Conservation (phyloP, 139 green algal genomes). For the Yamagishiella unicocca region DNA sequence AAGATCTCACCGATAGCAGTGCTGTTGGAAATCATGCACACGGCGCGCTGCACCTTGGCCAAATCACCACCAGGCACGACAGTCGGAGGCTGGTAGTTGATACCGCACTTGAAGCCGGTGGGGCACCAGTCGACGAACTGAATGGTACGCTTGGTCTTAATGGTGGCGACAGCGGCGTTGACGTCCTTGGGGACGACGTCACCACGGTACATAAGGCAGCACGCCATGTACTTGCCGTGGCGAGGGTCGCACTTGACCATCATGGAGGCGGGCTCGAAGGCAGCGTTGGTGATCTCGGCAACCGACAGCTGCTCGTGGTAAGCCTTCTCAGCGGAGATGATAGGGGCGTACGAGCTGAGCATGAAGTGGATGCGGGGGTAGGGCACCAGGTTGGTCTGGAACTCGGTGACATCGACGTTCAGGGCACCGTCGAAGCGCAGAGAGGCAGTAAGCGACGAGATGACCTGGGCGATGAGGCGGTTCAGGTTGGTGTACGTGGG, state of each 20-base stretch:
- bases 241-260: conserved; percentile 99
- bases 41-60: conserved; percentile 99
- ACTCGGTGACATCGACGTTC: conserved; percentile 98
- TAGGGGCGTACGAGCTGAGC: conserved; percentile 96
- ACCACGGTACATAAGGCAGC: conserved; percentile 99
- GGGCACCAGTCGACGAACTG: conserved; percentile 99
- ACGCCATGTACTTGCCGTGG: conserved; percentile 99
- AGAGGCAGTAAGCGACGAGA: conserved; percentile 96
- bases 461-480: conserved; percentile 91
- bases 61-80: conserved; percentile 98
- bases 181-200: conserved; percentile 99
- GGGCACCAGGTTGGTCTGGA: conserved; percentile 99
- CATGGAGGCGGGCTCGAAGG: conserved; percentile 96
- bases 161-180: conserved; percentile 95
- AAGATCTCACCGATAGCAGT: conserved; percentile 99
- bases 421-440: conserved; percentile 96
- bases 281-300: conserved; percentile 97
- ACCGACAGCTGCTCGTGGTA: conserved; percentile 99
- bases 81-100: conserved; percentile 99
- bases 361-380: conserved; percentile 99
- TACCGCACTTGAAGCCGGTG: conserved; percentile 99
- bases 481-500: conserved; percentile 99
- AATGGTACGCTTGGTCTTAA: conserved; percentile 99
- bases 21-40: conserved; percentile 99
- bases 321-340: conserved; percentile 99